phyloP scores from a whole-genome alignment of 2,329 filamentous ascomycete species.

The Curvularia spicifera region DNA sequence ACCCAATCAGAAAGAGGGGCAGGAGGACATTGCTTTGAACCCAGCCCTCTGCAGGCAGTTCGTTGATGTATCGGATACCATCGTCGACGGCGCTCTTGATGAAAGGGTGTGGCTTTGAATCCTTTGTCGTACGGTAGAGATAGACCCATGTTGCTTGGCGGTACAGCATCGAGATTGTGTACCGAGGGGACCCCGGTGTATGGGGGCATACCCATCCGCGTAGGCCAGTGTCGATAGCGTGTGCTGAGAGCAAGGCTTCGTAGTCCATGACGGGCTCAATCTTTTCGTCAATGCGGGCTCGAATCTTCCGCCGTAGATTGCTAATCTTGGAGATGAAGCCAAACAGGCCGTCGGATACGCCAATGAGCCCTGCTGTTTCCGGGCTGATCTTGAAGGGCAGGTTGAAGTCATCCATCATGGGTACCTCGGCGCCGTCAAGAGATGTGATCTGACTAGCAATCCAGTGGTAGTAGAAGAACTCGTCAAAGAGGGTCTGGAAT shows the following conservation, averaged over 20 bases:
- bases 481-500: conserved; percentile 73
- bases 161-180: conserved; percentile 65
- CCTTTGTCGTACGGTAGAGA: conserved; percentile 66
- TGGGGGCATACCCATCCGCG: conserved; percentile 73
- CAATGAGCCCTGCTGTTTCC: conserved; percentile 69
- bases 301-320: conserved; percentile 74
- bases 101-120: conserved; percentile 61
- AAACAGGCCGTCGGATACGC: conserved; percentile 83
- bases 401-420: conserved; percentile 60
- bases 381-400: conserved; percentile 63
- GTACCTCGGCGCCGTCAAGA: conserved; percentile 59
- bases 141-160: conserved; percentile 69
- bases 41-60: conserved; percentile 61
- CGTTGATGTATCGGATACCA: conserved; percentile 62
- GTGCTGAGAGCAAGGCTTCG: conserved; percentile 72
- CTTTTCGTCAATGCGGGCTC: conserved; percentile 67
- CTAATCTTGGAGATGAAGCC: conserved; percentile 80
- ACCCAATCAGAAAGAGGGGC: conserved; percentile 67
- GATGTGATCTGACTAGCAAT: conserved; percentile 65
- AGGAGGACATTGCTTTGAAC: conserved; percentile 66
- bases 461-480: conserved; percentile 85
- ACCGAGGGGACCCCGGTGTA: conserved; percentile 59
- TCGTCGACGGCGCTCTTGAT: conserved; percentile 65
- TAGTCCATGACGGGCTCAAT: conserved; percentile 76
- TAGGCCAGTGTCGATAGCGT: conserved; percentile 77